Evolutionary conservation across 176 grass and related monocot species (phyloP).

Genomic region (Oryza australiensis): DNA sequence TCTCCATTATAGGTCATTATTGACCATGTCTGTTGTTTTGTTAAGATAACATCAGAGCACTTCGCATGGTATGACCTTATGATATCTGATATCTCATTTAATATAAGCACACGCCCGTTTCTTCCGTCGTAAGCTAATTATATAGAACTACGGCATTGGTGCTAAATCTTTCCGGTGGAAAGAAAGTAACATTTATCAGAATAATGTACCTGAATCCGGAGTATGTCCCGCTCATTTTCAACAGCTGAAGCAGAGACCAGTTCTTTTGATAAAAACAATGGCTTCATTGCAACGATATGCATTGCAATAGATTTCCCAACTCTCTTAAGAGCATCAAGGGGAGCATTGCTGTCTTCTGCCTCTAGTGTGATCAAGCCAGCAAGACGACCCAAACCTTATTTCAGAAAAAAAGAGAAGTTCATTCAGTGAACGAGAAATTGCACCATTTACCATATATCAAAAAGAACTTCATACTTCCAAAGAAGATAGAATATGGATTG

Average conservation of each 20-base stretch:
- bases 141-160: background rate
- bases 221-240: conserved; percentile 82
- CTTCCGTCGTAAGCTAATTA: background rate
- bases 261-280: conserved; percentile 93
- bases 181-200: background rate
- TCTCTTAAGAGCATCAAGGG: conserved; percentile 61
- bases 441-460: background rate
- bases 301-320: conserved; percentile 82
- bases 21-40: background rate
- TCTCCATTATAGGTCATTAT: background rate
- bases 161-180: conserved; percentile 2
- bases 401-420: conserved; percentile 11
- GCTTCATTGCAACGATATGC: conserved; percentile 90
- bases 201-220: conserved; percentile 66
- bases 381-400: conserved; percentile 78
- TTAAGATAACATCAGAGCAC: background rate
- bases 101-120: conserved; percentile 2
- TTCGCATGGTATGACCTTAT: background rate
- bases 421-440: conserved; percentile 2
- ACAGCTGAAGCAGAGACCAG: conserved; percentile 72
- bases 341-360: conserved; percentile 67
- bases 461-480: background rate
- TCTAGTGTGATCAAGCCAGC: conserved; percentile 86
- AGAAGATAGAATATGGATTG: background rate
- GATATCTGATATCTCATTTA: conserved; percentile 3